Base-by-base conservation (phyloP, 2,329 filamentous ascomycete genomes). In the Colletotrichum trifolii region DNA sequence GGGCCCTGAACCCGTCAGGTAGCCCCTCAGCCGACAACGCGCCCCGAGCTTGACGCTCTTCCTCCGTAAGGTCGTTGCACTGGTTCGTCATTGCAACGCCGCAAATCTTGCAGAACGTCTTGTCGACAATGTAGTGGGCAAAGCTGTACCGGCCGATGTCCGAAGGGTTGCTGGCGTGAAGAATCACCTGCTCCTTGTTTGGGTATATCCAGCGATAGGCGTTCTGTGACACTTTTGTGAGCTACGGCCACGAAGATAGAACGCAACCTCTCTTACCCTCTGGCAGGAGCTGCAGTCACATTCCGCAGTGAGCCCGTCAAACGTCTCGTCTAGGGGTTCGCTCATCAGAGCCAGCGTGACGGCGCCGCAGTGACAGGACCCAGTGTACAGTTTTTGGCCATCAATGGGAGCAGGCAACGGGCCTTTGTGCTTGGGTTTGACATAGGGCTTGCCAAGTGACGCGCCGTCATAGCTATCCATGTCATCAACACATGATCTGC, bases 211-310 rank as follows among this genome's bases (percentile, higher is more conserved):
- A 85, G 57, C 77, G 66, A 62, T 73, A 73, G 7, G 72, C 83
- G 61, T 75, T 76, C 82, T 84, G 50, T 50, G 40, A 5, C 0
- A 17, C 17, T 25, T 17, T 13, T 4, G 47, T 52, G n/a, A 45
- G 15, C 33, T 46, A 2, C 8, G 13, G 15, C 13, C 5, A 1
- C 10, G 8, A 25, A 25, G 43, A 17, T 17, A 5, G 6, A 3
- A 10, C 12, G 8, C 10, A 13, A 6, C 12, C 8, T 36, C 1
- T 39, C 33, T 40, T 2, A 81, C 80, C 54, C 80, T 74, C 43
- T 72, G 70, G 71, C 83, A 85, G 66, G 79, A 77, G 69, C 83
- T 85, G 76, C 83, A 86, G 71, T 84, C 82, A 73, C 83, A 85
- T 57, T 83, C 79, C 1, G 72, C 36, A 4, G 77, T 67, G 0